Conservation (phyloP, 768 basidiomycete species). For the Zangia roseola region DNA sequence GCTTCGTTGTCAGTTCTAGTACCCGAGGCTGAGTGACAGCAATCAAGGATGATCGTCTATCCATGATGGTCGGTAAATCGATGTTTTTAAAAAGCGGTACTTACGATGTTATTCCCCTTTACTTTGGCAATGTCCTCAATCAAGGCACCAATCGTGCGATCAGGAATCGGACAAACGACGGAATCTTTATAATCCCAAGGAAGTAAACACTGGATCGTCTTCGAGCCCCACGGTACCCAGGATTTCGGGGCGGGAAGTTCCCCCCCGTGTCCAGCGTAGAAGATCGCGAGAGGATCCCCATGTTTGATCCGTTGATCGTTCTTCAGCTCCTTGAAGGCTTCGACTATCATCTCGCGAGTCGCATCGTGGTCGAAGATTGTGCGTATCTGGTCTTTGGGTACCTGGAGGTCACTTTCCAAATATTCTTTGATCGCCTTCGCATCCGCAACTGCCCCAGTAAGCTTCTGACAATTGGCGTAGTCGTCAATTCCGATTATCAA, state of each 20-base stretch:
- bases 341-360: constrained; percentile 36
- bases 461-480: constrained; percentile 30
- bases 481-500: constrained; percentile 45
- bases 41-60: constrained; percentile 47
- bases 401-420: constrained; percentile 28
- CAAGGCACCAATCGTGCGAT: constrained; percentile 40
- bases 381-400: constrained; percentile 34
- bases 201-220: constrained; percentile 28
- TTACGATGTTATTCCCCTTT: constrained; percentile 45
- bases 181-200: constrained; percentile 31
- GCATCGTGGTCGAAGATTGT: constrained; percentile 39
- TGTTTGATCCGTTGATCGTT: constrained; percentile 24
- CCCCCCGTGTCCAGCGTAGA: constrained; percentile 47
- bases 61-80: not conserved
- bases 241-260: constrained; percentile 30
- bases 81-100: no score
- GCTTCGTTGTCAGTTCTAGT: constrained; percentile 22
- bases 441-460: constrained; percentile 39
- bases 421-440: constrained; percentile 39
- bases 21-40: constrained; percentile 43
- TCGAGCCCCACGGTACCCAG: constrained; percentile 19
- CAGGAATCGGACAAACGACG: constrained; percentile 38
- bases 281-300: constrained; percentile 40
- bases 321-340: constrained; percentile 21
- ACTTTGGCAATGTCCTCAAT: constrained; percentile 36